phyloP scores from a whole-genome alignment of 2,329 filamentous ascomycete species.

The Aspergillus sergii region DNA sequence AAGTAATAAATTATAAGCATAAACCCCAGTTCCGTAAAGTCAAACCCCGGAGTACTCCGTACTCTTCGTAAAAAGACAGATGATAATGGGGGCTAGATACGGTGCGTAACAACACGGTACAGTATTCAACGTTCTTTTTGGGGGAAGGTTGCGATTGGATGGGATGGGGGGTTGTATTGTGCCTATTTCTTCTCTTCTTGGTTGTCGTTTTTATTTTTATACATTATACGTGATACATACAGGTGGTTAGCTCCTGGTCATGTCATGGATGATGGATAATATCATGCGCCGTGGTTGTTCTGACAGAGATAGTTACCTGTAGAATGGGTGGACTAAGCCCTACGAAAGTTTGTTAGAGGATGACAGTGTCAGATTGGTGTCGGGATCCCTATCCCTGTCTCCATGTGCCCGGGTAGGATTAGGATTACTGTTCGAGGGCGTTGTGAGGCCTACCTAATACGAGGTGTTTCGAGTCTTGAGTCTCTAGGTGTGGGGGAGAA shows the following conservation, averaged over 20 bases:
- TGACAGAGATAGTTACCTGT: neutral
- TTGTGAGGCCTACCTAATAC: neutral
- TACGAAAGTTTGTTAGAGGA: constrained; percentile 4
- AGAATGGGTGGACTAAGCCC: constrained; percentile 11
- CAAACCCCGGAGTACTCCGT: neutral
- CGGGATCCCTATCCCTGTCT: constrained; percentile 6
- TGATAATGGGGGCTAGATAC: neutral
- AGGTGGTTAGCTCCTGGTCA: neutral
- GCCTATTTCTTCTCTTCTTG: neutral
- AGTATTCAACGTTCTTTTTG: too few species aligned
- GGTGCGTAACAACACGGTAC: neutral
- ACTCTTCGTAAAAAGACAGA: too few species aligned
- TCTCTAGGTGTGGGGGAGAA: neutral
- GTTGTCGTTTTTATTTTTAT: neutral
- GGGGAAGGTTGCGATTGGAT: too few species aligned
- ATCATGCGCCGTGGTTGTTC: too few species aligned
- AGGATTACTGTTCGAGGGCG: neutral
- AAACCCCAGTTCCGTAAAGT: neutral
- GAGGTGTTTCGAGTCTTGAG: neutral
- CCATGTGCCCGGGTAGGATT: constrained; percentile 9
- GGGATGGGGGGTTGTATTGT: too few species aligned
- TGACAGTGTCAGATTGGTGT: neutral
- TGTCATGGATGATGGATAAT: too few species aligned
- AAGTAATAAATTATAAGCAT: neutral
- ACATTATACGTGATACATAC: neutral